phyloP scores from a whole-genome alignment of 352 stramenopile species.

The Pythium dissimile region DNA sequence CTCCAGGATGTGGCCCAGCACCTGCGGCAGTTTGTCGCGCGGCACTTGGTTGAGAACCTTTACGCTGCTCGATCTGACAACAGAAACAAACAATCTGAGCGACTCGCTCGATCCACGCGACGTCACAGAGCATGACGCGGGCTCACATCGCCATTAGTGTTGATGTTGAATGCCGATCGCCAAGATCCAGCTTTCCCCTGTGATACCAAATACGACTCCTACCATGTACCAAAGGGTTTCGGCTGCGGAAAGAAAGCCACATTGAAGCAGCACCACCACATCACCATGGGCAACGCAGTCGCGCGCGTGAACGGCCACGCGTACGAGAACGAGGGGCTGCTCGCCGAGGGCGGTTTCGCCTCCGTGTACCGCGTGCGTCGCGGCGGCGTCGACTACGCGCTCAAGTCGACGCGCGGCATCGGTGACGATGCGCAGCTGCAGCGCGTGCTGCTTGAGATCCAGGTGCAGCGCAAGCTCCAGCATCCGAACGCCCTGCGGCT shows the following conservation, averaged over 20 bases:
- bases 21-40: constrained; percentile 43
- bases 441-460: constrained; percentile 65
- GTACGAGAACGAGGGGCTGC: constrained; percentile 45
- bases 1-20: constrained; percentile 55
- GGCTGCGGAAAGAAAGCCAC: no score
- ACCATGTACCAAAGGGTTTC: no score
- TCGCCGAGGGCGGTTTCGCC: constrained; percentile 74
- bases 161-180: background rate
- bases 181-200: background rate
- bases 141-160: no score
- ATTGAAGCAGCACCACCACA: background rate
- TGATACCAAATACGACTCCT: background rate
- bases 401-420: constrained; percentile 65
- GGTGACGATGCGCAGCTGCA: constrained; percentile 51
- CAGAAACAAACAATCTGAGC: no score
- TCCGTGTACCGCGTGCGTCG: constrained; percentile 56
- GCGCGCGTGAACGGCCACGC: constrained; percentile 54
- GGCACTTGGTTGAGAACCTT: constrained; percentile 41
- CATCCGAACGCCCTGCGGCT: constrained; percentile 56
- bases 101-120: no score
- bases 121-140: no score
- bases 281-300: constrained; percentile 54
- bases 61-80: background rate
- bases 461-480: constrained; percentile 54
- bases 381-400: constrained; percentile 32